Evolutionary conservation across 225 moss, liverwort and hornwort species (phyloP).

Genomic region (Marchantia paleacea): DNA sequence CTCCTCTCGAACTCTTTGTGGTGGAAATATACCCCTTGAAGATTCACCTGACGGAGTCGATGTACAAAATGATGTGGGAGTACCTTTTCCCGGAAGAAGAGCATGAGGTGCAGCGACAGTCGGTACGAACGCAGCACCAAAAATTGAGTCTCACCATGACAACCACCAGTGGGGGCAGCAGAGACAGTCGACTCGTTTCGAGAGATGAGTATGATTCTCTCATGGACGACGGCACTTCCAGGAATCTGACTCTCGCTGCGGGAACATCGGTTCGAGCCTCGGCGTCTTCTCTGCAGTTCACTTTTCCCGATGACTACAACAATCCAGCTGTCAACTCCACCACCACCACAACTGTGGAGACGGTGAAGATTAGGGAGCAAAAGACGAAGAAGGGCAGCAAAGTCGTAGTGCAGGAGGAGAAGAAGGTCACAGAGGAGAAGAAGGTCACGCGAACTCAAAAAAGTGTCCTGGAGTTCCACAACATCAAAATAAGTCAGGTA

Average conservation of each 20-base stretch:
- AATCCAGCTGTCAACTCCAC: conserved; percentile 43
- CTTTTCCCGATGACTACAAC: conserved; percentile 27
- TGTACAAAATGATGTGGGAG: conserved; percentile 99
- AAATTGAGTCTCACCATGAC: conserved; percentile 32
- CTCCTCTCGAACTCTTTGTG: conserved; percentile 85
- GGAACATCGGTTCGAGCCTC: conserved; percentile 25
- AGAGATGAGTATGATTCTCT: conserved; percentile 31
- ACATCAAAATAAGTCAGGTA: conserved; percentile 89
- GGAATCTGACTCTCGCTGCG: background rate
- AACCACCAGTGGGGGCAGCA: conserved; percentile 16
- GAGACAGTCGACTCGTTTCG: conserved; percentile 18
- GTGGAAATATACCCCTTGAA: conserved; percentile 86
- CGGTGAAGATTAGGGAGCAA: conserved; percentile 66
- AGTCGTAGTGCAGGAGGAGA: conserved; percentile 59
- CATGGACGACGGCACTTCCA: conserved; percentile 39
- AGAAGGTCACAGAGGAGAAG: conserved; percentile 68
- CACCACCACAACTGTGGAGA: conserved; percentile 47
- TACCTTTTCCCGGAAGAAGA: conserved; percentile 98
- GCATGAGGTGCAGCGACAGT: conserved; percentile 73
- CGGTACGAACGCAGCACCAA: conserved; percentile 41
- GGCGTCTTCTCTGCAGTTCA: conserved; percentile 8
- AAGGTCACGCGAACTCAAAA: conserved; percentile 32
- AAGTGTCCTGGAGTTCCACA: conserved; percentile 86
- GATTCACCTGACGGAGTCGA: conserved; percentile 81
- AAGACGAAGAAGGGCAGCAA: conserved; percentile 54